Conservation (phyloP, 2,329 filamentous ascomycete species). For the Akanthomyces muscarius region DNA sequence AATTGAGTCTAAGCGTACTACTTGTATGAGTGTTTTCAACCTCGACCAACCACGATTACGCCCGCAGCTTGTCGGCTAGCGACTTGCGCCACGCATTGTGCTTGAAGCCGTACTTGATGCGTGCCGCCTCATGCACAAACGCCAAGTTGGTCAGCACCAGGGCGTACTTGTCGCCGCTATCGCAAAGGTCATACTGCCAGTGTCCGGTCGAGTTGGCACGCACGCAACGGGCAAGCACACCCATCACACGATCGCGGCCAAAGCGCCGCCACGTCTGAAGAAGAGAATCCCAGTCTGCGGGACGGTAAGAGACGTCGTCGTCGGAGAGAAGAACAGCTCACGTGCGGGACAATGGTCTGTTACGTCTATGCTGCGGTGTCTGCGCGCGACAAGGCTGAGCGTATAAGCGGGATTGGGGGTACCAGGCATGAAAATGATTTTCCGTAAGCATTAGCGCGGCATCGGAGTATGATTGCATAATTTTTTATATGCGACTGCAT, state of each 20-base stretch:
- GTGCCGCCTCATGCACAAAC: conserved; percentile 26
- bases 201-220: conserved; percentile 24
- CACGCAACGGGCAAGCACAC: conserved; percentile 36
- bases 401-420: not conserved
- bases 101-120: conserved; percentile 1
- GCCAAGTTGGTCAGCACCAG: conserved; percentile 37
- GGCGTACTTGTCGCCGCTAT: conserved; percentile 29
- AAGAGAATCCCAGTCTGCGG: conserved; percentile 36
- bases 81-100: not conserved
- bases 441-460: too few species aligned
- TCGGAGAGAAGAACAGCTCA: conserved; percentile 38
- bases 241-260: conserved; percentile 32
- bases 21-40: not conserved
- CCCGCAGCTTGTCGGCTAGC: not conserved
- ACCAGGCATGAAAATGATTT: too few species aligned
- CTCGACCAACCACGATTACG: not conserved
- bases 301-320: conserved; percentile 38
- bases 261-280: conserved; percentile 39
- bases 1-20: not conserved
- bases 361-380: conserved; percentile 33
- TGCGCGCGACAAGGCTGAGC: conserved; percentile 26
- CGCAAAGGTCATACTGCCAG: conserved; percentile 33
- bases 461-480: too few species aligned
- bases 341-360: conserved; percentile 34
- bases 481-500: too few species aligned